Base-by-base conservation (phyloP, 495 filamentous ascomycete species). In the Recurvomyces mirabilis region DNA sequence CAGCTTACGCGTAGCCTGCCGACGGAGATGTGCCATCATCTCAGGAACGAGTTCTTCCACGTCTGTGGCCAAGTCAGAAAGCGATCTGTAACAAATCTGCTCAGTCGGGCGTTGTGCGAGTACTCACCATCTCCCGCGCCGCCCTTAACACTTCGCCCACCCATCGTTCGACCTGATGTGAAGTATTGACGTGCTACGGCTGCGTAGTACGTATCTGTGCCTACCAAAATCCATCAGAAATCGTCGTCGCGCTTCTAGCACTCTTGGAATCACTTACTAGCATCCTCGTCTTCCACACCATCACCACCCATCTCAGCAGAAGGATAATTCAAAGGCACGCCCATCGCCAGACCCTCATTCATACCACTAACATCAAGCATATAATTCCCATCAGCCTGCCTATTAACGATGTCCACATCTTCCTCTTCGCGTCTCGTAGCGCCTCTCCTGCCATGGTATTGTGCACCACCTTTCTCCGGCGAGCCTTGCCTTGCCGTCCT, bases 331-430 rank as follows among this genome's bases (percentile, higher is more conserved):
- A n/a, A n/a, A n/a, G n/a, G 1, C 29, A 36, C n/a, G 15, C 17
- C n/a, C 34, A 12, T 3, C 9, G 25, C 40, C 12, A 39, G n/a
- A n/a, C n/a, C 28, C 9, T 54, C 39, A 18, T 25, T 40, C 30
- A 22, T 10, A 7, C 9, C 19, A 11, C 13, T 31, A 11, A 18
- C 35, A 5, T 30, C 34, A 6, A 49, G 32, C 46, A 54, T 26
- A 14, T 34, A 49, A 6, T 30, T 30, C 4, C 51, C 51, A 46
- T 49, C 46, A 5, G 45, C 2, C 41, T 35, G 32, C n/a, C 51
- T 18, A 20, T 45, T 46, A 6, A 54, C 51, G 15, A 54, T 49
- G 6, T 49, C 46, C 41, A 18, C 3, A 11, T 44, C 51, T 11
- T 54, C 46, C 1, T 46, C 46, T 12, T 46, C 11, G 10, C 22